These are phyloP conservation scores for Jacaranda copaia DNA, from an alignment of 257 asterid species.

Conservation along the genomic window DNA sequence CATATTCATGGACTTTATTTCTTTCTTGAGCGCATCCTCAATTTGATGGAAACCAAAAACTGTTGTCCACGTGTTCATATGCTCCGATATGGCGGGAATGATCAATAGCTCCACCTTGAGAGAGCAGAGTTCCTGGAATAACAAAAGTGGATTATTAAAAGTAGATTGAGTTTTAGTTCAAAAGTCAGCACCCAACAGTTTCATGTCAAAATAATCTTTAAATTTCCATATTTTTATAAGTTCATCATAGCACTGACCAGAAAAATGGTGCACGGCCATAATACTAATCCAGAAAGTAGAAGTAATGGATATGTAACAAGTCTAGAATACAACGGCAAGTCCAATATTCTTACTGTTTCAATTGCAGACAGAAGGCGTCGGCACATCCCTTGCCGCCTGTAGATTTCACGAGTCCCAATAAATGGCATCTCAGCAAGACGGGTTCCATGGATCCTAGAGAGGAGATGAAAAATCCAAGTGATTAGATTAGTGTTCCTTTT, in stretches of 20 bases:
- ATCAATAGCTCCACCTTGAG: conserved; percentile 74
- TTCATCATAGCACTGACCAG: conserved; percentile 23
- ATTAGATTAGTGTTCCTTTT: conserved; percentile 30
- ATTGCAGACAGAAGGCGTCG: conserved; percentile 79
- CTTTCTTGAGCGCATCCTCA: conserved; percentile 62
- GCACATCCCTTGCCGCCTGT: conserved; percentile 97
- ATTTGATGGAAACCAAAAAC: conserved; percentile 80
- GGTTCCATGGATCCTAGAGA: conserved; percentile 71
- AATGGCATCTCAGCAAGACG: conserved; percentile 95
- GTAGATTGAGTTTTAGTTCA: background rate
- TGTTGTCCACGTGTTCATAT: conserved; percentile 79
- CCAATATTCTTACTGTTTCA: conserved; percentile 61
- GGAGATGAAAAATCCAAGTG: conserved; percentile 28
- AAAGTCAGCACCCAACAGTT: background rate
- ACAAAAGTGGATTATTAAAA: conserved; percentile 24
- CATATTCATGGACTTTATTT: conserved; percentile 74
- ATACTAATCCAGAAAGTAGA: conserved; percentile 26
- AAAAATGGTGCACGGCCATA: conserved; percentile 24
- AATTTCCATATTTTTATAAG: conserved; percentile 9
- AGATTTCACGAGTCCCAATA: conserved; percentile 82
- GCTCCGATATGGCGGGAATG: conserved; percentile 92
- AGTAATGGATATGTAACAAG: conserved; percentile 4
- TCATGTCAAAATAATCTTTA: conserved; percentile 7
- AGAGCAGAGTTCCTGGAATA: conserved; percentile 69
- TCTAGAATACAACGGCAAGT: conserved; percentile 1